Percentiles rank a stretch among this genome's conserved stretches.
Conservation (phyloP, 306 rosid species). For the Gillenia trifoliata region DNA sequence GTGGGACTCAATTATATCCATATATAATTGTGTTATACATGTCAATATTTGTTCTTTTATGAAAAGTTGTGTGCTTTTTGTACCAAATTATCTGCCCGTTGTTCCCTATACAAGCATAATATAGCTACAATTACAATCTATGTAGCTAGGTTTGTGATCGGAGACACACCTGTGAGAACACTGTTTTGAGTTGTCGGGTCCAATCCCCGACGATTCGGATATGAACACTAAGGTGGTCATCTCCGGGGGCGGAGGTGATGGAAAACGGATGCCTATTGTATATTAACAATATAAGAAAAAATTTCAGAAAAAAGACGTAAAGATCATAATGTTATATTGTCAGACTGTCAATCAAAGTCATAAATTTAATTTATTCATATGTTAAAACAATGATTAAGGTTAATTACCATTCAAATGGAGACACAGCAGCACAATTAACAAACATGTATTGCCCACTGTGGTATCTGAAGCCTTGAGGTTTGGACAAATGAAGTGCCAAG, state of each 20-base stretch:
- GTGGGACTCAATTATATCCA: not conserved
- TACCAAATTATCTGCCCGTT: too few relatives aligned
- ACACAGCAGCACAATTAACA: conserved; percentile 16
- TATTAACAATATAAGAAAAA: not conserved
- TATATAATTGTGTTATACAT: not conserved
- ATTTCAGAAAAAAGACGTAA: not conserved
- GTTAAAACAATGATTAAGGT: not conserved
- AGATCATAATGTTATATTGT: not conserved
- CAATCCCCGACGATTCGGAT: conserved; percentile 61
- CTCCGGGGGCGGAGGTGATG: conserved; percentile 67
- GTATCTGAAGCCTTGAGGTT: conserved; percentile 59
- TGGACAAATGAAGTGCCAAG: conserved; percentile 53
- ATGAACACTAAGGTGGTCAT: conserved; percentile 57
- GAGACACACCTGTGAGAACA: conserved; percentile 45
- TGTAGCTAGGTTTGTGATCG: not conserved
- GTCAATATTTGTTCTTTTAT: not conserved
- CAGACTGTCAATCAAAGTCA: not conserved
- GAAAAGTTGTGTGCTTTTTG: too few relatives aligned
- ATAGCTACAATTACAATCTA: not conserved
- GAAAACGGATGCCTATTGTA: conserved; percentile 63
- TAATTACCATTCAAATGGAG: conserved; percentile 22
- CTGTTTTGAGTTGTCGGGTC: conserved; percentile 46
- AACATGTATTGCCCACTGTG: conserved; percentile 59
- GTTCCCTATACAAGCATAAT: too few relatives aligned
- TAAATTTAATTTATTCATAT: not conserved